These are phyloP conservation scores for Begonia peltatifolia DNA, from an alignment of 306 rosid genomes.

Conservation along the genomic window DNA sequence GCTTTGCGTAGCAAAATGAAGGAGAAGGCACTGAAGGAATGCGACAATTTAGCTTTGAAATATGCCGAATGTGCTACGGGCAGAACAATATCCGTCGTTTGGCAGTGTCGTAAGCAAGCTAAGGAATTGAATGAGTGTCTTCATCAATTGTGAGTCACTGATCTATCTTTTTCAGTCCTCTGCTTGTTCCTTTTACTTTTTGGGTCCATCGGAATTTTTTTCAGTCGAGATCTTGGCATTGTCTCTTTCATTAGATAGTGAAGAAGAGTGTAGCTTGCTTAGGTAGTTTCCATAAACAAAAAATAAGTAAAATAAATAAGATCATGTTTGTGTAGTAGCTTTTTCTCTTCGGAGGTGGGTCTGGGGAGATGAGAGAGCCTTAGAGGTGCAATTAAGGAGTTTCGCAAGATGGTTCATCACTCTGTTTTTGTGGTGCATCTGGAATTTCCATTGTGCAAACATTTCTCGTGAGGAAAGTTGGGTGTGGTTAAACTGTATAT, in stretches of 20 bases:
- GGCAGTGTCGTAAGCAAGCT: slow-evolving; percentile 70
- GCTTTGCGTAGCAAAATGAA: slow-evolving; percentile 96
- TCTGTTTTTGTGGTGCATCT: no score
- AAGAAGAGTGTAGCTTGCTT: no score
- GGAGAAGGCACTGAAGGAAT: slow-evolving; percentile 75
- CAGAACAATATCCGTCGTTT: slow-evolving; percentile 71
- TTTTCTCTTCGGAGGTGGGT: no score
- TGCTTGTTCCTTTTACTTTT: not conserved
- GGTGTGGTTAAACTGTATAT: no score
- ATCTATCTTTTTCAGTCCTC: slow-evolving; percentile 4
- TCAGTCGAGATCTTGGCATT: not conserved
- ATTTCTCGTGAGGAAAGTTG: no score
- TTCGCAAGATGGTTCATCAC: no score
- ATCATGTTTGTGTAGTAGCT: not conserved
- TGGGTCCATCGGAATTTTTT: not conserved
- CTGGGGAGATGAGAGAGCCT: no score
- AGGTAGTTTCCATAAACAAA: no score
- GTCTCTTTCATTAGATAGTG: not conserved
- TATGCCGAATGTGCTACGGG: slow-evolving; percentile 82
- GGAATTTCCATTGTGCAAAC: no score
- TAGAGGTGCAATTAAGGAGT: no score
- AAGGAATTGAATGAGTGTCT: slow-evolving; percentile 74
- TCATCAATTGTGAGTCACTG: slow-evolving; percentile 57
- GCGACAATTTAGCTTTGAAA: slow-evolving; percentile 49
- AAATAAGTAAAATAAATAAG: not conserved